Evolutionary conservation across 129 eudicot species (phyloP), one percentile per base, ranked within the genome.

Genomic region (Sambucus nigra): DNA sequence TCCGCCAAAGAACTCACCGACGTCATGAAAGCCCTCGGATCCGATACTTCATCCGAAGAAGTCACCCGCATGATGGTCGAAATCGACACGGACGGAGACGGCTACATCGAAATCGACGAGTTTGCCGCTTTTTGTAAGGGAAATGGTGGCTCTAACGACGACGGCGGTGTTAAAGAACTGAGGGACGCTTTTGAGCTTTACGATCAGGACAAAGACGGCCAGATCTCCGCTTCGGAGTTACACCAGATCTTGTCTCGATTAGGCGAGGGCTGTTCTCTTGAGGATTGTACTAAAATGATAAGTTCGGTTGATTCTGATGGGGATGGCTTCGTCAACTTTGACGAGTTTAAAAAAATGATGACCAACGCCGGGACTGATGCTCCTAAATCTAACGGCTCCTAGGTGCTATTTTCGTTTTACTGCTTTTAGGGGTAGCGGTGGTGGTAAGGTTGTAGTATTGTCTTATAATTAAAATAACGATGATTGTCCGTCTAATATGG

Each of bases 301-400:
- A 39, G 47, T 22, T 47, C 83, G 25, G 94, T 89, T 26, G 98
- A 89, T 69, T 53, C 93, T 0, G 81, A 89, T 25, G 83, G 88
- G 2, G 98, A 85, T 57, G 94, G 95, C 0, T 78, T 17, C 45
- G 95, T 89, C 11, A 54, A 70, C 63, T 89, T 89, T 51, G 94
- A 66, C 2, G 98, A 89, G 73, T 89, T 89, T 19, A 80, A 68
- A 64, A 66, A 72, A 66, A 89, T 89, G 98, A 89, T 89, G 95
- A 71, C 71, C 23, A 77, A 49, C 7, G 29, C 10, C 6, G 31
- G 17, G 1, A 11, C 22, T 6, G 46, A 66, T 2, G 13, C 42
- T 8, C 6, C 42, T n/a, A n/a, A n/a, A n/a, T n/a, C n/a, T n/a
- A n/a, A n/a, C n/a, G n/a, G n/a, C n/a, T n/a, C n/a, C n/a, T n/a